Percentiles rank a stretch among this genome's conserved stretches.
phyloP scores from a whole-genome alignment of 2,329 filamentous ascomycete genomes.

The Arthroderma sp. region DNA sequence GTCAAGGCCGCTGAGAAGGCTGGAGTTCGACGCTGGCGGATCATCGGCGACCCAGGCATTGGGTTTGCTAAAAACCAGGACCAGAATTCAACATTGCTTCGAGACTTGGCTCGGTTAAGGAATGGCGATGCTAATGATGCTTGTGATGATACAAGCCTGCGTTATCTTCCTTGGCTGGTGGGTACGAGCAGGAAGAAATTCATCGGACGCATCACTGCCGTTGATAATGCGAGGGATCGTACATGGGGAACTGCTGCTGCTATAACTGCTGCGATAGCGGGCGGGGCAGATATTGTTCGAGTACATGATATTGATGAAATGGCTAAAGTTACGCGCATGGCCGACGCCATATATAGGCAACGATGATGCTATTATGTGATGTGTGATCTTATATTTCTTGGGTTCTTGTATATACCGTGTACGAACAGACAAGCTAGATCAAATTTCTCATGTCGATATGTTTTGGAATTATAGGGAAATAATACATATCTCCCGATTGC shows the following conservation, averaged over 20 bases:
- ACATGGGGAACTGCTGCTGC: conserved; percentile 79
- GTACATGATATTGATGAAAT: conserved; percentile 88
- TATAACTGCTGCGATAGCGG: conserved; percentile 70
- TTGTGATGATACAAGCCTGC: conserved; percentile 18
- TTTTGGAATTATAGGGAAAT: too few species aligned
- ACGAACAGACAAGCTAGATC: too few species aligned
- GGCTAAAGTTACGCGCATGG: conserved; percentile 69
- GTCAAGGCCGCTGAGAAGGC: conserved; percentile 64
- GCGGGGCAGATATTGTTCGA: conserved; percentile 80
- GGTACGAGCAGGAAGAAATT: conserved; percentile 85
- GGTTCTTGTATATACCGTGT: too few species aligned
- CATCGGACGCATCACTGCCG: conserved; percentile 68
- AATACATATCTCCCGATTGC: too few species aligned
- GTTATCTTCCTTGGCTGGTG: conserved; percentile 73
- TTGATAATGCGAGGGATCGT: conserved; percentile 55
- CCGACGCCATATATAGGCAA: conserved; percentile 53
- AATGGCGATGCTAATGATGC: not conserved
- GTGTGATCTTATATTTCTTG: too few species aligned
- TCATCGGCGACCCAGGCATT: conserved; percentile 84
- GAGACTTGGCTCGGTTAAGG: conserved; percentile 51
- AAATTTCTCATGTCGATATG: too few species aligned
- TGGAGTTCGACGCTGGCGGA: conserved; percentile 82
- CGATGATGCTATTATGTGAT: too few species aligned
- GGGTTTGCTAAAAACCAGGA: conserved; percentile 77
- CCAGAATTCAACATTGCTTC: conserved; percentile 72